phyloP scores from a whole-genome alignment of 139 green algal genomes.

The Closterium sp. region DNA sequence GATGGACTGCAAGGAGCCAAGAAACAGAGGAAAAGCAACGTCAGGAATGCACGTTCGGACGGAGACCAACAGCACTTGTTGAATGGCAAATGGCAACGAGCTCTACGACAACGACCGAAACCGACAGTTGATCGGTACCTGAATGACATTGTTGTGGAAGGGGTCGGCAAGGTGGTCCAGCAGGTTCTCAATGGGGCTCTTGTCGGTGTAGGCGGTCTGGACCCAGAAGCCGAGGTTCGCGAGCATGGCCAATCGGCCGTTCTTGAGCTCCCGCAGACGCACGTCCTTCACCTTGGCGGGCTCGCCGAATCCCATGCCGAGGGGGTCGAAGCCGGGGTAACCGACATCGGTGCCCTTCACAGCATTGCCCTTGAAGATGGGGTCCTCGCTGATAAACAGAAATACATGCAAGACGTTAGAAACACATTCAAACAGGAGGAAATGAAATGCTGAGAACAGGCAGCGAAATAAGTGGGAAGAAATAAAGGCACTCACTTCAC shows the following conservation, averaged over 20 bases:
- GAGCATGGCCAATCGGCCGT: conserved; percentile 76
- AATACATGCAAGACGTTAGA: not conserved
- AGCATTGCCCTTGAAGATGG: conserved; percentile 52
- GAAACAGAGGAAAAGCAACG: not conserved
- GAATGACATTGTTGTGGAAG: conserved; percentile 38
- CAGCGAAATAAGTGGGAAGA: not conserved
- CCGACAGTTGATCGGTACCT: too few relatives aligned
- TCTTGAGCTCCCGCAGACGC: conserved; percentile 79
- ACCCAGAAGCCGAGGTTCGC: conserved; percentile 33
- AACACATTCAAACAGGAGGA: not conserved
- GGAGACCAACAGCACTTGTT: too few relatives aligned
- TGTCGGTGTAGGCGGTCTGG: conserved; percentile 43
- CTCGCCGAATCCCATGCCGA: conserved; percentile 27
- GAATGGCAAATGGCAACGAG: too few relatives aligned
- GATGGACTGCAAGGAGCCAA: not conserved
- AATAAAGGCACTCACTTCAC: conserved; percentile 44
- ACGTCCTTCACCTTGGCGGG: conserved; percentile 48
- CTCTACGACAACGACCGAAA: too few relatives aligned
- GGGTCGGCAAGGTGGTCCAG: conserved; percentile 49
- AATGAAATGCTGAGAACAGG: not conserved
- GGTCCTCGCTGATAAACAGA: conserved; percentile 26
- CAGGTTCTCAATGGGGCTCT: conserved; percentile 49
- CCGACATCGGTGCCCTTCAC: conserved; percentile 49
- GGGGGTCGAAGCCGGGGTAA: conserved; percentile 49
- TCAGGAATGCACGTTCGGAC: not conserved